phyloP scores from a whole-genome alignment of 305 asterid species.

The Striga hermonthica region DNA sequence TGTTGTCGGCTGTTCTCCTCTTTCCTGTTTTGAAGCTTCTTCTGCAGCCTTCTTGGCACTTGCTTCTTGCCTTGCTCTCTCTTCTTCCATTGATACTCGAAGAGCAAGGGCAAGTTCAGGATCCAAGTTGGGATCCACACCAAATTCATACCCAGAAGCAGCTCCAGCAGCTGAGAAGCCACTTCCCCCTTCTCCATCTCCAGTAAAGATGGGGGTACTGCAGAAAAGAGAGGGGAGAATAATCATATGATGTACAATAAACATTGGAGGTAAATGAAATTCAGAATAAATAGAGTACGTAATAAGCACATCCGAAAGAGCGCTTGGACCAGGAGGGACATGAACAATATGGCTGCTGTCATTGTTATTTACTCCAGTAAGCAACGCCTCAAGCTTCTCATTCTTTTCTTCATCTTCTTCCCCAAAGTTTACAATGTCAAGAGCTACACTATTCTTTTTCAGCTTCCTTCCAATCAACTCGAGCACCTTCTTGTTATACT shows the following conservation, averaged over 20 bases:
- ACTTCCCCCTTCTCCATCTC: slow-evolving; percentile 96
- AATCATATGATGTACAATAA: slow-evolving; percentile 19
- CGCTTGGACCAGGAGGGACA: slow-evolving; percentile 87
- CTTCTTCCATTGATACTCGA: slow-evolving; percentile 99
- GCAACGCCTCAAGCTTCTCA: slow-evolving; percentile 84
- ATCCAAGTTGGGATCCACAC: slow-evolving; percentile 99
- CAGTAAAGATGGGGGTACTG: slow-evolving; percentile 94
- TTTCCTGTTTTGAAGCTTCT: slow-evolving; percentile 65
- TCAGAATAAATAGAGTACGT: slow-evolving; percentile 45
- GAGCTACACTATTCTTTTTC: slow-evolving; percentile 94
- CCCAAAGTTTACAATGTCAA: slow-evolving; percentile 92
- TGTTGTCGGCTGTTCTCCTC: slow-evolving; percentile 66
- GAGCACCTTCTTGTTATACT: slow-evolving; percentile 78
- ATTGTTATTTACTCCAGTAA: slow-evolving; percentile 84
- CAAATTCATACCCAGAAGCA: slow-evolving; percentile 86
- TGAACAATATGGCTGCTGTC: slow-evolving; percentile 93
- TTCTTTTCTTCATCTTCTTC: slow-evolving; percentile 90
- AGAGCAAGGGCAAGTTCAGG: slow-evolving; percentile 99
- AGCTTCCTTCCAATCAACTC: slow-evolving; percentile 90
- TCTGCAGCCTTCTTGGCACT: slow-evolving; percentile 96
- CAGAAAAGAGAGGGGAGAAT: slow-evolving; percentile 26
- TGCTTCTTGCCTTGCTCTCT: slow-evolving; percentile 99
- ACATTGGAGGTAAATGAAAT: slow-evolving; percentile 6
- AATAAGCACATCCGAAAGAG: slow-evolving; percentile 91
- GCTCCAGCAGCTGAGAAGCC: slow-evolving; percentile 90